phyloP scores from a whole-genome alignment of 129 eudicot genomes.

The Lonicera japonica region DNA sequence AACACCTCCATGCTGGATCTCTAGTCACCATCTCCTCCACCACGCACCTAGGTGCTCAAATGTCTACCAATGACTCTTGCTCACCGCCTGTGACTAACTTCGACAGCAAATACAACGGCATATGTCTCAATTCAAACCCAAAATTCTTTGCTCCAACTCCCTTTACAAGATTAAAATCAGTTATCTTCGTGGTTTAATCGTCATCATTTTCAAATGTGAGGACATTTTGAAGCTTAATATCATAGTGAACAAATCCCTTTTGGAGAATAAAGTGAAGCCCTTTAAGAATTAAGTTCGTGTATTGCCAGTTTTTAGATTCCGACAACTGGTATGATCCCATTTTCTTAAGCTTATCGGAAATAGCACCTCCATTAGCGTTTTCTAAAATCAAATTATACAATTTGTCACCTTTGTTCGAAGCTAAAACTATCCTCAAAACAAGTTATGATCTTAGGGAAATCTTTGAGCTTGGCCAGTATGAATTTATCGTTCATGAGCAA shows the following conservation, averaged over 20 bases:
- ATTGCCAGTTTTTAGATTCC: slow-evolving; percentile 33
- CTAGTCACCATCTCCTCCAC: slow-evolving; percentile 79
- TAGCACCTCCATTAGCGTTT: slow-evolving; percentile 64
- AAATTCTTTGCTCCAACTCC: slow-evolving; percentile 4
- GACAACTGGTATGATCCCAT: slow-evolving; percentile 20
- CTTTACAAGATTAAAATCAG: slow-evolving; percentile 81
- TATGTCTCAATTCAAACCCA: slow-evolving; percentile 59
- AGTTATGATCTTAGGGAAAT: slow-evolving; percentile 41
- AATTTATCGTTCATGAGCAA: slow-evolving; percentile 44
- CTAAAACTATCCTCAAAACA: slow-evolving; percentile 48
- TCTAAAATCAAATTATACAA: slow-evolving; percentile 66
- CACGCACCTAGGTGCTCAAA: slow-evolving; percentile 84
- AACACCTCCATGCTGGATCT: slow-evolving; percentile 55
- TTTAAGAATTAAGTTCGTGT: slow-evolving; percentile 36
- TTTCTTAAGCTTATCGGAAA: slow-evolving; percentile 37
- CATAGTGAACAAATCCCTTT: slow-evolving; percentile 73
- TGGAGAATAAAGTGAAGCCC: slow-evolving; percentile 55
- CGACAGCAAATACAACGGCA: slow-evolving; percentile 87
- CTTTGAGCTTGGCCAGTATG: slow-evolving; percentile 41
- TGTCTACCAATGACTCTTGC: slow-evolving; percentile 58
- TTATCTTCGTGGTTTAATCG: slow-evolving; percentile 43
- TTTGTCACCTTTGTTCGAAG: slow-evolving; percentile 41
- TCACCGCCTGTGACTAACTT: slow-evolving; percentile 63
- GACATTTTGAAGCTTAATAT: slow-evolving; percentile 61
- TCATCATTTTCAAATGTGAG: slow-evolving; percentile 25